These are phyloP conservation scores for Ascochyta lentis DNA, from an alignment of 2,329 filamentous ascomycete species.

Conservation along the genomic window DNA sequence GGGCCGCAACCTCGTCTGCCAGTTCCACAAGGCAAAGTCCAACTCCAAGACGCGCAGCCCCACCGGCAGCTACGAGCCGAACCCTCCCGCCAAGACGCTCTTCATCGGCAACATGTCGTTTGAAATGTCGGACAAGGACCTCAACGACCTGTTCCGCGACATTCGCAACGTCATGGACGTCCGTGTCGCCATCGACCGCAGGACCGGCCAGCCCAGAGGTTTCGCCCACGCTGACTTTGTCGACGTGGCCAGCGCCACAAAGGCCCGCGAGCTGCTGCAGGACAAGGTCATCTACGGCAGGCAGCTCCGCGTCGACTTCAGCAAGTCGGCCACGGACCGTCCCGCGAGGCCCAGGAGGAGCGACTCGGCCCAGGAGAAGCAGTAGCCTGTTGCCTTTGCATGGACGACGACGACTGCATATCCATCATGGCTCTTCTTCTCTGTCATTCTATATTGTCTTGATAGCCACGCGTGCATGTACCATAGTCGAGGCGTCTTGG, in stretches of 20 bases:
- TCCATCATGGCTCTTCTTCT: slow-evolving; percentile 20
- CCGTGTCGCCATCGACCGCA: slow-evolving; percentile 80
- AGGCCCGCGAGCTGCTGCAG: slow-evolving; percentile 64
- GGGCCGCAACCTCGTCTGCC: slow-evolving; percentile 68
- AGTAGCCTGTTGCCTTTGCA: slow-evolving; percentile 1
- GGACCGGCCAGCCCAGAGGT: slow-evolving; percentile 79
- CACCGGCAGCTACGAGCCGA: slow-evolving; percentile 22
- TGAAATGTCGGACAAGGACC: slow-evolving; percentile 82
- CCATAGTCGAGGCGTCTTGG: slow-evolving; percentile 37
- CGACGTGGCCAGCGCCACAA: slow-evolving; percentile 68
- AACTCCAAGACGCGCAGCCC: slow-evolving; percentile 16
- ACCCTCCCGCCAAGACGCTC: slow-evolving; percentile 68
- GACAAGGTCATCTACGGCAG: slow-evolving; percentile 70
- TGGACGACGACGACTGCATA: background rate
- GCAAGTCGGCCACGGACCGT: slow-evolving; percentile 31
- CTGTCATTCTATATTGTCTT: slow-evolving; percentile 32
- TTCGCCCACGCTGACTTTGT: slow-evolving; percentile 86
- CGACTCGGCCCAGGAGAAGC: slow-evolving; percentile 25
- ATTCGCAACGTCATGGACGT: slow-evolving; percentile 76
- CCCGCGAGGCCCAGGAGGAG: slow-evolving; percentile 12
- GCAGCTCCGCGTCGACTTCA: slow-evolving; percentile 70
- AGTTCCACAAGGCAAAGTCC: slow-evolving; percentile 57
- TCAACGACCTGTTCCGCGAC: slow-evolving; percentile 77
- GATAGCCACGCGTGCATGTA: slow-evolving; percentile 35
- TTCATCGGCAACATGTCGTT: slow-evolving; percentile 89